Percentiles rank a stretch among this genome's conserved stretches.
phyloP scores from a whole-genome alignment of 257 asterid species.

The Ehretia macrophylla region DNA sequence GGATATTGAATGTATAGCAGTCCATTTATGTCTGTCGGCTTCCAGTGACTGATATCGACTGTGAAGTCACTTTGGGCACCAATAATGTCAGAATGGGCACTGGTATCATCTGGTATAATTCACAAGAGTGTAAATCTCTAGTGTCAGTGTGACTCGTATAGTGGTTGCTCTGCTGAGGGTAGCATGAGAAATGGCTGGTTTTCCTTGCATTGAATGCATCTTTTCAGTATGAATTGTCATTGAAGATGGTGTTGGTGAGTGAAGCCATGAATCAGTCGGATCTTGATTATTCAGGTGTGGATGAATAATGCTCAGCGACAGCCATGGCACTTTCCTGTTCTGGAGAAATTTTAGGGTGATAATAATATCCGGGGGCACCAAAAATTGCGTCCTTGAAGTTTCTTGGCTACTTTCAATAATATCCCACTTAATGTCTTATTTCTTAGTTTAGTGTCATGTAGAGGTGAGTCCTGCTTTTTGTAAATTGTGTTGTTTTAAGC shows the following conservation, averaged over 20 bases:
- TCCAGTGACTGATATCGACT: conserved; percentile 32
- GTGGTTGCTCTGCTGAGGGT: conserved; percentile 7
- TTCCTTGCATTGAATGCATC: background rate
- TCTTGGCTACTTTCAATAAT: conserved; percentile 5
- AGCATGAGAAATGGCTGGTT: conserved; percentile 11
- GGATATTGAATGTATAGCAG: background rate
- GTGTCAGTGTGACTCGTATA: conserved; percentile 1
- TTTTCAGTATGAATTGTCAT: background rate
- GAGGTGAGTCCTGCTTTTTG: conserved; percentile 37
- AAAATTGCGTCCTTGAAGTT: conserved; percentile 15
- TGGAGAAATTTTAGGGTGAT: conserved; percentile 5
- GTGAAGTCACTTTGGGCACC: conserved; percentile 41
- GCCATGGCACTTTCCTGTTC: conserved; percentile 8
- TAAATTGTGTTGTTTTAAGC: conserved; percentile 41
- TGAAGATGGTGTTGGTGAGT: background rate
- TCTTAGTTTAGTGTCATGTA: conserved; percentile 32
- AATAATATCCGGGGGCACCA: conserved; percentile 17
- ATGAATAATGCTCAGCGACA: conserved; percentile 7
- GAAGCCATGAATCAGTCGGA: background rate
- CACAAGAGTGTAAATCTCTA: background rate
- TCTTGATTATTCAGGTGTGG: background rate
- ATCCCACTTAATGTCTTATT: conserved; percentile 21
- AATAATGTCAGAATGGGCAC: conserved; percentile 8
- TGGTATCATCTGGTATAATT: conserved; percentile 7
- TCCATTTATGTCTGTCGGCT: conserved; percentile 9